phyloP scores from a whole-genome alignment of 257 asterid genomes.

The Plantago ovata region DNA sequence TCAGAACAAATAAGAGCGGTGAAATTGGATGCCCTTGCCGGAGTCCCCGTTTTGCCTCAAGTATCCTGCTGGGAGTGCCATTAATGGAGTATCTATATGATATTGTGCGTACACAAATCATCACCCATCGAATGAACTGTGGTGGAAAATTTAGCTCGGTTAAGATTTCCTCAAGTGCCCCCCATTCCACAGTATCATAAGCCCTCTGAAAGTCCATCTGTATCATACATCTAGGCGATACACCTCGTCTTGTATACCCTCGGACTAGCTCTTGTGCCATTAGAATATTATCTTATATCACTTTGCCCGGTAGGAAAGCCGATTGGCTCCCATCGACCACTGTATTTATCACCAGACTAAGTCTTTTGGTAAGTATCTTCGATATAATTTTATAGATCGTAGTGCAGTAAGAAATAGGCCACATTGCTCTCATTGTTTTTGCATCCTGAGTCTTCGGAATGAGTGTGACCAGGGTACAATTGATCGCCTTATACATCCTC shows the following conservation, averaged over 20 bases:
- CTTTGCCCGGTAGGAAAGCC: neutral
- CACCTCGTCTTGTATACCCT: neutral
- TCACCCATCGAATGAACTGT: neutral
- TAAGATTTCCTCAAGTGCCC: neutral
- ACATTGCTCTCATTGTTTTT: neutral
- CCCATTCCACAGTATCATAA: neutral
- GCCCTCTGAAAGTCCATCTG: neutral
- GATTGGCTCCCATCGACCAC: neutral
- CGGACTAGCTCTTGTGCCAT: no score
- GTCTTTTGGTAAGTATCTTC: neutral
- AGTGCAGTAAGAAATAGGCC: neutral
- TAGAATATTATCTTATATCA: neutral
- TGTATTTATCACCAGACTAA: neutral
- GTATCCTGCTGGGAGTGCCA: neutral
- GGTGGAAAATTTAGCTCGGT: neutral
- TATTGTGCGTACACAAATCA: neutral
- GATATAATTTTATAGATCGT: neutral
- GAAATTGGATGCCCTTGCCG: no score
- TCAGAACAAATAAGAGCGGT: no score
- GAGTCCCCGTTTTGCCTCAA: no score
- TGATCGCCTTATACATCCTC: neutral
- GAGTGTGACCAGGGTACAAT: neutral
- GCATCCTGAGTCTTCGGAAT: neutral
- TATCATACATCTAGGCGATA: neutral
- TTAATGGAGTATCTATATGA: neutral